A percentile compares a stretch with the other conserved stretches of the same genome.
Evolutionary conservation across 768 basidiomycete species (phyloP).

Genomic region (Kwoniella europaea): DNA sequence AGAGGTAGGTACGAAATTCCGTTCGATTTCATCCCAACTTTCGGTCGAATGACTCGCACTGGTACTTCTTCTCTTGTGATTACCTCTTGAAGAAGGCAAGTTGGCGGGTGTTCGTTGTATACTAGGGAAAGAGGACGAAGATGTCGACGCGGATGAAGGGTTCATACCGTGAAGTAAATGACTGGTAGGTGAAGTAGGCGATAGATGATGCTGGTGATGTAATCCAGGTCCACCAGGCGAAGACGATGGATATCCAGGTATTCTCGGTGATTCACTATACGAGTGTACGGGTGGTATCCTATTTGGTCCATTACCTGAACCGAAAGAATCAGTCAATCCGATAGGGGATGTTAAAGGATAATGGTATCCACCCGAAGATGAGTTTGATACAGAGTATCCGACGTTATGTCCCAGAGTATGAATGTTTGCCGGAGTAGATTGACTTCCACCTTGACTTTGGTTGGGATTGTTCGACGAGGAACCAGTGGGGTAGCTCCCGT

Average conservation of each 20-base stretch:
- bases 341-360: constrained; percentile 24
- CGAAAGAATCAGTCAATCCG: constrained; percentile 3
- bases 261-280: constrained; percentile 34
- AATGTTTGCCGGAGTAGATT: constrained; percentile 6
- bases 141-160: constrained; percentile 31
- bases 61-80: constrained; percentile 24
- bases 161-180: constrained; percentile 30
- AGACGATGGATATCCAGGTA: constrained; percentile 26
- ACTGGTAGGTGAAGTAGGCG: constrained; percentile 44
- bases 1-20: constrained; percentile 6
- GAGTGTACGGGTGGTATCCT: constrained; percentile 28
- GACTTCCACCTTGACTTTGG: neutral
- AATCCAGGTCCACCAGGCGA: constrained; percentile 25
- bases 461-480: neutral
- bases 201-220: constrained; percentile 28
- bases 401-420: constrained; percentile 14
- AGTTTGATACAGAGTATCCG: constrained; percentile 17
- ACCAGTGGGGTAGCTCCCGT: constrained; percentile 23
- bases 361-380: constrained; percentile 13
- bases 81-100: constrained; percentile 16
- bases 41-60: constrained; percentile 23
- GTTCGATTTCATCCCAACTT: constrained; percentile 38
- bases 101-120: constrained; percentile 14
- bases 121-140: constrained; percentile 37
- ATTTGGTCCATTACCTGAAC: neutral